phyloP scores from a whole-genome alignment of 2,329 filamentous ascomycete genomes.

The Hypocreales sp. region DNA sequence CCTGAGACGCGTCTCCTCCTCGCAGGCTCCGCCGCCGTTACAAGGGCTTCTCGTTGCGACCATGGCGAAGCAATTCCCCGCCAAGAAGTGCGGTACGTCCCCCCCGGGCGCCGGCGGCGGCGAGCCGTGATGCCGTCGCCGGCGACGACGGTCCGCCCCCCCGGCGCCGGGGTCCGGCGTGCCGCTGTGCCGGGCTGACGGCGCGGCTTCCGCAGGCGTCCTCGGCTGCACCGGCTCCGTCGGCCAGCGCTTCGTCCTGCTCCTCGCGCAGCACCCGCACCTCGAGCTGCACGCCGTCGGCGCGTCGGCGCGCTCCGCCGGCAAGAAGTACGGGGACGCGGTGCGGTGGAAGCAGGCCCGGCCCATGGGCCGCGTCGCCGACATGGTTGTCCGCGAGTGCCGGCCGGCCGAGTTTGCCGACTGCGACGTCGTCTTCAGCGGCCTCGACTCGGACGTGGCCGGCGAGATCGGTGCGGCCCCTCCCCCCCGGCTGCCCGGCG shows the following conservation, averaged over 20 bases:
- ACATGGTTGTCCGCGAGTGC: slow-evolving; percentile 77
- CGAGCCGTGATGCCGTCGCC: too few species aligned
- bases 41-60: neutral
- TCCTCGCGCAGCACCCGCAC: slow-evolving; percentile 75
- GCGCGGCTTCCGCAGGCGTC: too few species aligned
- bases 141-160: too few species aligned
- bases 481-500: too few species aligned
- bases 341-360: slow-evolving; percentile 87
- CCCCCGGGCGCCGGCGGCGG: too few species aligned
- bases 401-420: slow-evolving; percentile 67
- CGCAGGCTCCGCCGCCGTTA: too few species aligned
- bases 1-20: too few species aligned
- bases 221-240: slow-evolving; percentile 89
- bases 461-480: slow-evolving; percentile 62
- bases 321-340: slow-evolving; percentile 89
- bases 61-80: slow-evolving; percentile 29
- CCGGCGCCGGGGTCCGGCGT: too few species aligned
- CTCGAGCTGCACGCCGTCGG: slow-evolving; percentile 80
- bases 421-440: slow-evolving; percentile 88
- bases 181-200: too few species aligned
- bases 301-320: slow-evolving; percentile 75
- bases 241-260: slow-evolving; percentile 86
- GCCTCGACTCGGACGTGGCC: slow-evolving; percentile 82
- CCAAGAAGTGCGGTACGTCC: slow-evolving; percentile 45
- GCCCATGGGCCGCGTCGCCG: slow-evolving; percentile 66